Evolutionary conservation across 495 filamentous ascomycete genomes (phyloP).

Genomic region (Mytilinidion resinicola): DNA sequence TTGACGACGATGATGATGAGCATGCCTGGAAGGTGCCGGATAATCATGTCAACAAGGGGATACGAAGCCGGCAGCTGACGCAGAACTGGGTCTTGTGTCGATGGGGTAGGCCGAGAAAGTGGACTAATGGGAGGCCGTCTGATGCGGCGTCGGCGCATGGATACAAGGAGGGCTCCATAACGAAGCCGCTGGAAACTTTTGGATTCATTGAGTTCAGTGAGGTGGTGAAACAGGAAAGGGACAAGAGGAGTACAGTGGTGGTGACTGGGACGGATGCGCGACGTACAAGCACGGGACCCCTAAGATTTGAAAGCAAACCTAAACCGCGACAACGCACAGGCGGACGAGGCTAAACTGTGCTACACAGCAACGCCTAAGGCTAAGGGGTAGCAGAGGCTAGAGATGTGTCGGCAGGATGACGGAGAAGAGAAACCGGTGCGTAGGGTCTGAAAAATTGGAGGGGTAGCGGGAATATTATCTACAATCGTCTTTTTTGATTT

Average conservation of each 20-base stretch:
- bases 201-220: slow-evolving; percentile 21
- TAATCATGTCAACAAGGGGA: neutral
- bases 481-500: too few species aligned
- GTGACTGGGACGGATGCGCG: too few species aligned
- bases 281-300: too few species aligned
- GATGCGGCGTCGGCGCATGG: slow-evolving; percentile 11
- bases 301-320: too few species aligned
- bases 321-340: too few species aligned
- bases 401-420: too few species aligned
- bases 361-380: too few species aligned
- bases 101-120: slow-evolving; percentile 19
- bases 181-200: neutral
- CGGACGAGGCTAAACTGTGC: too few species aligned
- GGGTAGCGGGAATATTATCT: too few species aligned
- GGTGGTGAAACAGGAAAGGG: neutral
- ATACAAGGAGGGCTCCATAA: neutral
- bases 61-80: slow-evolving; percentile 14
- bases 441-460: too few species aligned
- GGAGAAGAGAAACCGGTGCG: too few species aligned
- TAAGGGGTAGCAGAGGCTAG: too few species aligned
- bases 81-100: slow-evolving; percentile 22
- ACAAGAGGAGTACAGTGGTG: neutral
- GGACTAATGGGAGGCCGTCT: neutral
- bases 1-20: neutral
- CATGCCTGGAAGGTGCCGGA: neutral